A percentile compares a stretch with the other conserved stretches of the same genome.
Evolutionary conservation across 768 basidiomycete species (phyloP).

Genomic region (Amanita exitialis): DNA sequence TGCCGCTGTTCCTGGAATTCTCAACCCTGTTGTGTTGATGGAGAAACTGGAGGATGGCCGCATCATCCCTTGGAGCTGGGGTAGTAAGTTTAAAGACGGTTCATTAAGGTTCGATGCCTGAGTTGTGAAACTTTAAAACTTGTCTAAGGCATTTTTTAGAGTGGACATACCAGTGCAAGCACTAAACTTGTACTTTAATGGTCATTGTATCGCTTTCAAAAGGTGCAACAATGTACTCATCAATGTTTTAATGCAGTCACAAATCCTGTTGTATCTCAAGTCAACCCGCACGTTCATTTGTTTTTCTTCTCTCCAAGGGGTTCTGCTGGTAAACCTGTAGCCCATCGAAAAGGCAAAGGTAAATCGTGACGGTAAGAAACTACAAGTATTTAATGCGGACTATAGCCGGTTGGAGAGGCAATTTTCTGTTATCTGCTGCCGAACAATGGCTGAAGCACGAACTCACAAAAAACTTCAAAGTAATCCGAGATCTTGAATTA

Average conservation of each 20-base stretch:
- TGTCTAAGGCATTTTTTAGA: conserved; percentile 23
- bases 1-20: conserved; percentile 90
- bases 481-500: conserved; percentile 94
- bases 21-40: conserved; percentile 94
- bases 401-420: conserved; percentile 80
- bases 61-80: conserved; percentile 90
- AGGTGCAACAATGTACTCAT: neutral
- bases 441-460: conserved; percentile 96
- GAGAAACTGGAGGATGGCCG: conserved; percentile 76
- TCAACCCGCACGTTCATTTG: conserved; percentile 85
- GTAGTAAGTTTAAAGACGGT: conserved; percentile 89
- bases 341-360: conserved; percentile 91
- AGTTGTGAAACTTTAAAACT: neutral
- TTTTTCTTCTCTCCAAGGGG: conserved; percentile 93
- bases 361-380: neutral
- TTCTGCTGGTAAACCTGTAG: conserved; percentile 86
- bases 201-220: conserved; percentile 20
- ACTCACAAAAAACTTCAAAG: conserved; percentile 94
- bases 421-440: conserved; percentile 83
- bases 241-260: conserved; percentile 43
- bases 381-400: neutral
- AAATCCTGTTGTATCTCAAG: conserved; percentile 89
- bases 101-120: conserved; percentile 53
- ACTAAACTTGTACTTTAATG: conserved; percentile 84
- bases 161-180: conserved; percentile 94